Evolutionary conservation across 331 rosid genomes (phyloP), one percentile per base, ranked within the genome.

Genomic region (Saraca asoca): DNA sequence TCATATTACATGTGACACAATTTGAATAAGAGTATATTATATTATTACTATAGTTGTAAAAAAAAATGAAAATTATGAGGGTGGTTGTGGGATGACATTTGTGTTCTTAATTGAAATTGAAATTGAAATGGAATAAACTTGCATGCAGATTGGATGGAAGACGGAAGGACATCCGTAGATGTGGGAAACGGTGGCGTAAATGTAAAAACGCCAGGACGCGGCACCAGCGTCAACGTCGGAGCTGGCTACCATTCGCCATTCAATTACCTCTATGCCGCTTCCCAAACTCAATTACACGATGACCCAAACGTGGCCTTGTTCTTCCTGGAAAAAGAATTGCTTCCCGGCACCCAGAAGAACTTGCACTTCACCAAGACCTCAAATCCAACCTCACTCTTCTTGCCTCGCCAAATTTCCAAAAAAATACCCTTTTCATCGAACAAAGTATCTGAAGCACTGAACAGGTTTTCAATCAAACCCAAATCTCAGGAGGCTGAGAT

Each of bases 361-460:
- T 50, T 88, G 55, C 84, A 72, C 61, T 93, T 93, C 79, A 72
- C 83, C 0, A 72, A 54, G 49, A 72, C 37, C 4, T 59, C 95
- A 7, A 51, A 64, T 5, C 0, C 54, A 5, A 53, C 71, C 1
- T 45, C 81, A n/a, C n/a, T n/a, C 39, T 82, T 90, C 80, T 39
- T 90, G 64, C 81, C 97, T 7, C 87, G 85, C 6, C 11, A 44
- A 6, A 48, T 66, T 0, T 77, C 95, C 0, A 37, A 81, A 20
- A 24, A 84, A 0, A 73, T 93, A 49, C 98, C 98, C 20, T 93
- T 93, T 63, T 81, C 91, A 6, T 87, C 91, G 0, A 60, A 42
- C 60, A 82, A 82, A 12, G 60, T 85, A 10, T 69, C 74, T 2
- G 71, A 76, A 35, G 81, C 82, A 56, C 20, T 84, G 19, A 38